phyloP scores from a whole-genome alignment of 306 rosid species.

The Fragaria iinumae region DNA sequence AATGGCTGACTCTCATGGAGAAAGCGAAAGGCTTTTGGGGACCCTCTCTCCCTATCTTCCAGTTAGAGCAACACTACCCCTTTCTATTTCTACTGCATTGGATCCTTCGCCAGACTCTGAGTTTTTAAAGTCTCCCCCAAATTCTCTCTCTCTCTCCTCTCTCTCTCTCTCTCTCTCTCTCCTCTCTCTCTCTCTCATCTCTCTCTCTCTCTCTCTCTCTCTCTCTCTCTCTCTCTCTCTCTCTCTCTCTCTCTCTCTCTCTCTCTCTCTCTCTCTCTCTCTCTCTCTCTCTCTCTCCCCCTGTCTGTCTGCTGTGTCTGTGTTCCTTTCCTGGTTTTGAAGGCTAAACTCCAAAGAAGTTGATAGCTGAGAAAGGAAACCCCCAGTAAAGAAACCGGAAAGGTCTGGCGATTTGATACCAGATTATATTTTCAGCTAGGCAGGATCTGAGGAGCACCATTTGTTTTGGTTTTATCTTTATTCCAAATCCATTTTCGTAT shows the following conservation, averaged over 20 bases:
- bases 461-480: no score
- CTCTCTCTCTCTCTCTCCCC: slow-evolving; percentile 18
- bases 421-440: slow-evolving; percentile 5
- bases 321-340: slow-evolving; percentile 24
- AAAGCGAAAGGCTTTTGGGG: background rate
- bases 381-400: slow-evolving; percentile 16
- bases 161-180: slow-evolving; percentile 20
- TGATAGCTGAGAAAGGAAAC: slow-evolving; percentile 6
- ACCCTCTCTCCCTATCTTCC: slow-evolving; percentile 2
- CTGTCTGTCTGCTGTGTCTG: slow-evolving; percentile 10
- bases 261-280: slow-evolving; percentile 15
- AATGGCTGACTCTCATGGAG: slow-evolving; percentile 26
- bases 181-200: no score
- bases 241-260: slow-evolving; percentile 10
- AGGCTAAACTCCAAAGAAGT: slow-evolving; percentile 43
- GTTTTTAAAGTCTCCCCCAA: slow-evolving; percentile 22
- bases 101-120: slow-evolving; percentile 72
- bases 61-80: slow-evolving; percentile 11
- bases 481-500: background rate
- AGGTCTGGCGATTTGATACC: slow-evolving; percentile 24
- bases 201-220: slow-evolving; percentile 10
- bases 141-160: background rate
- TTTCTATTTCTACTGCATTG: slow-evolving; percentile 41
- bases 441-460: slow-evolving; percentile 4
- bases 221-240: slow-evolving; percentile 11